These are phyloP conservation scores for Gaultheria prostrata DNA, from an alignment of 148 eudicot species.

Conservation along the genomic window DNA sequence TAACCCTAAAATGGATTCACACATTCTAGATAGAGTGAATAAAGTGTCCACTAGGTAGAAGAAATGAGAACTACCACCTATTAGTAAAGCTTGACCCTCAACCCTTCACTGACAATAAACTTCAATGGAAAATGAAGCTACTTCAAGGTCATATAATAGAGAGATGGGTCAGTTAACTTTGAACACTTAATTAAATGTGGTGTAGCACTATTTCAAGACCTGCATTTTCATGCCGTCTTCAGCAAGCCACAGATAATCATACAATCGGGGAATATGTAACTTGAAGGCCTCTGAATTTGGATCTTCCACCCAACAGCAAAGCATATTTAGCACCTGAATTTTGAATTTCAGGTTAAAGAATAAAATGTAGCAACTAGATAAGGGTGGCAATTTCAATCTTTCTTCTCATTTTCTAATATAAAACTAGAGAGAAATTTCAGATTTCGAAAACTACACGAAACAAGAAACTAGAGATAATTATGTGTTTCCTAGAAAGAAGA, in stretches of 20 bases:
- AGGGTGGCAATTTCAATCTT: background rate
- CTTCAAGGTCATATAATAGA: background rate
- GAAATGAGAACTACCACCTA: background rate
- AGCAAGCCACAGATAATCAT: constrained; percentile 94
- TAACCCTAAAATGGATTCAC: constrained; percentile 61
- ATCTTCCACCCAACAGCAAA: constrained; percentile 98
- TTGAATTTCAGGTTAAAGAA: constrained; percentile 7
- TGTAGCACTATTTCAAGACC: constrained; percentile 35
- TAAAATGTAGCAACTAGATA: background rate
- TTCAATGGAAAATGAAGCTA: background rate
- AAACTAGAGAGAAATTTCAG: background rate
- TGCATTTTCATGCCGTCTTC: constrained; percentile 99
- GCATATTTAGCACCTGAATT: constrained; percentile 52
- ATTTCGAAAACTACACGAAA: background rate
- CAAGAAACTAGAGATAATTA: background rate
- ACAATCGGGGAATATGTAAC: constrained; percentile 85
- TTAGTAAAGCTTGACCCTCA: constrained; percentile 1
- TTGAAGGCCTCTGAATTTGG: constrained; percentile 98
- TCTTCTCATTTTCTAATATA: background rate
- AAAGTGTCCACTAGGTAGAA: background rate
- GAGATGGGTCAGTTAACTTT: background rate
- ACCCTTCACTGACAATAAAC: background rate
- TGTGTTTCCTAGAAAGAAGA: background rate
- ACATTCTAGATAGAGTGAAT: background rate
- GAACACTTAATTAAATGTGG: constrained; percentile 9